phyloP scores from a whole-genome alignment of 441 rosid genomes.

The Euphorbia celastroides region DNA sequence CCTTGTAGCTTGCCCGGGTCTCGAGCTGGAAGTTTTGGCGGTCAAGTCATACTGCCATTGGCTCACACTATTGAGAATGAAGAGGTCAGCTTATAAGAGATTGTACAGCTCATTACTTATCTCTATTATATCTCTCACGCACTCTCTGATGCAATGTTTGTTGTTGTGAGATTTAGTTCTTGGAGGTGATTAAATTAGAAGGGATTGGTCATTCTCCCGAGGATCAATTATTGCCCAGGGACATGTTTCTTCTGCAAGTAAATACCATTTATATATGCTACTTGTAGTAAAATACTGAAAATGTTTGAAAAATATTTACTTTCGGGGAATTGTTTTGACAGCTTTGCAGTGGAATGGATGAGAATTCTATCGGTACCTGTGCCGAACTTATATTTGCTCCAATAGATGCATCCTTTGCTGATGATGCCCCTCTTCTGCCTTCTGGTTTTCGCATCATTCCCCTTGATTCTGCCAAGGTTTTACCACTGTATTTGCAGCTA shows the following conservation, averaged over 20 bases:
- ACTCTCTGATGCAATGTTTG: not conserved
- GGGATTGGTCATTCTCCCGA: conserved; percentile 82
- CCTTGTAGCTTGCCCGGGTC: conserved; percentile 72
- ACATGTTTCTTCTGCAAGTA: conserved; percentile 87
- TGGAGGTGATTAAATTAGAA: conserved; percentile 92
- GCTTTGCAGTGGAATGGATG: conserved; percentile 98
- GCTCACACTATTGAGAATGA: conserved; percentile 94
- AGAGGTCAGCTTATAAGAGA: conserved; percentile 50
- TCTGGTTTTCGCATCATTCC: conserved; percentile 98
- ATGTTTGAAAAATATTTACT: not conserved
- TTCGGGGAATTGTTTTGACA: conserved; percentile 16
- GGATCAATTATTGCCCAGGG: conserved; percentile 78
- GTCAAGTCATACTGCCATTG: conserved; percentile 90
- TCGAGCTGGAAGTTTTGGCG: conserved; percentile 75
- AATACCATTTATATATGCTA: conserved; percentile 18
- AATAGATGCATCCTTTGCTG: conserved; percentile 92
- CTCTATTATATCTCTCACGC: not conserved
- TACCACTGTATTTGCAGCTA: not conserved
- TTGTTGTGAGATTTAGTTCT: conserved; percentile 36
- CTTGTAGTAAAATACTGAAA: not conserved
- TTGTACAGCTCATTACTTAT: not conserved
- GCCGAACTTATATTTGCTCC: conserved; percentile 99
- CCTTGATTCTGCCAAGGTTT: conserved; percentile 87
- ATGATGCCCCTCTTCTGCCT: conserved; percentile 94
- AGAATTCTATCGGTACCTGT: conserved; percentile 82